Conservation (phyloP, 805 yeast genomes). For the Zygoascus tannicola region DNA sequence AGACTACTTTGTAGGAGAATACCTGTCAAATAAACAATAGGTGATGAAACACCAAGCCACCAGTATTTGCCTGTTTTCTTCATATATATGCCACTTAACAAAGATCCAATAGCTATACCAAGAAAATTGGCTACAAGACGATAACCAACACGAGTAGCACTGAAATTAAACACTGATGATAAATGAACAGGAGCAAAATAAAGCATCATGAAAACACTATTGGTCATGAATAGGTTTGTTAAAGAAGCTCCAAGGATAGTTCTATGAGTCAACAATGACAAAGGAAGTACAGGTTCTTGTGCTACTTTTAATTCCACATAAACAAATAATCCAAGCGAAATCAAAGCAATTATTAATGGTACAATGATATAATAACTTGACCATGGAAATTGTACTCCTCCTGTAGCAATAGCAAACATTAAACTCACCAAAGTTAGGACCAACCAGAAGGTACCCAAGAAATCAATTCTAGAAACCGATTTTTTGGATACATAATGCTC, state of each 20-base stretch:
- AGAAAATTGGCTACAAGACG: conserved; percentile 47
- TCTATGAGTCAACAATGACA: conserved; percentile 45
- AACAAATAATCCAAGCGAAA: conserved; percentile 34
- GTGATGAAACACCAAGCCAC: conserved; percentile 35
- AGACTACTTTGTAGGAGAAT: conserved; percentile 28
- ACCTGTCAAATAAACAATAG: conserved; percentile 41
- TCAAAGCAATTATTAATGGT: conserved; percentile 22
- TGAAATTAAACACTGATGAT: conserved; percentile 41
- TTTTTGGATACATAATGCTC: conserved; percentile 20
- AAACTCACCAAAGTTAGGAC: conserved; percentile 50
- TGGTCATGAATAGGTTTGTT: conserved; percentile 61
- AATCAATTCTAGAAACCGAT: conserved; percentile 53
- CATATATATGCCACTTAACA: conserved; percentile 60
- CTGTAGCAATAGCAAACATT: conserved; percentile 57
- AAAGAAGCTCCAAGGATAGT: conserved; percentile 59
- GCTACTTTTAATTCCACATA: conserved; percentile 45
- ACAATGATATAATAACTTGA: conserved; percentile 34
- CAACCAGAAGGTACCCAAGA: conserved; percentile 52
- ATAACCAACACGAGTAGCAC: conserved; percentile 49
- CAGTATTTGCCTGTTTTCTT: conserved; percentile 57
- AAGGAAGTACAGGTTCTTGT: conserved; percentile 59
- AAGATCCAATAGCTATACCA: conserved; percentile 59
- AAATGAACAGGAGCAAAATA: conserved; percentile 66
- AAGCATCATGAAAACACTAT: conserved; percentile 53
- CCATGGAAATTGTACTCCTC: conserved; percentile 48